Evolutionary conservation across 768 basidiomycete genomes (phyloP), one percentile per base, ranked within the genome.

Genomic region (Trichaptum fuscoviolaceum): DNA sequence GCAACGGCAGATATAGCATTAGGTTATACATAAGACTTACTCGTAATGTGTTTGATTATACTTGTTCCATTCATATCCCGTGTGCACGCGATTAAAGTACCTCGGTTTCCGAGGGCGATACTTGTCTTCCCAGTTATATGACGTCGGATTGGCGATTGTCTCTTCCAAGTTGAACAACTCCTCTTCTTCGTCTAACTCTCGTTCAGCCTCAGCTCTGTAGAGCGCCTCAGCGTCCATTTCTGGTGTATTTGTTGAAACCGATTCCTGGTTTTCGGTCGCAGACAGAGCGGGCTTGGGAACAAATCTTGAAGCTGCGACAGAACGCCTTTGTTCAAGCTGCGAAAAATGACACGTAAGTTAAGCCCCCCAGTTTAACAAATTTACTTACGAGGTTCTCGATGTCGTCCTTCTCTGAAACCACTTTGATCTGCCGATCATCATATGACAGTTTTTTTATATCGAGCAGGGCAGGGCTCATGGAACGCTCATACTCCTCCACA

Each of bases 21-120:
- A 68, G 18, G 61, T 62, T 62, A 66, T 42, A 66, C 57, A 57
- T 20, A 58, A 65, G 24, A 84, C 92, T 69, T 80, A 96, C 94
- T 98, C 97, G 77, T 99, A 99, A 79, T 99, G 97, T 3, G 97
- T 99, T 76, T 99, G 96, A 76, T 99, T 99, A 77, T 99, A 99
- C 81, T 98, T 99, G 82, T 96, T 99, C 97, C 97, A 99, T 76
- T 99, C 97, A 75, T 96, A 99, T 27, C 97, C 97, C 34, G 97
- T 99, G 73, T 99, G 95, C 26, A 99, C 97, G 66, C 97, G 89
- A 74, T 99, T 99, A 81, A 99, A 98, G 81, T 98, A 99, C 69
- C 96, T 84, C 59, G 97, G 97, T 76, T 99, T 99, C 36, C 97
- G 85, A 34, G 97, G 96, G 52, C 97, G 84, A 73, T 96, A 99